phyloP scores from a whole-genome alignment of 140 eudicot species.

The Bidens hawaiensis region DNA sequence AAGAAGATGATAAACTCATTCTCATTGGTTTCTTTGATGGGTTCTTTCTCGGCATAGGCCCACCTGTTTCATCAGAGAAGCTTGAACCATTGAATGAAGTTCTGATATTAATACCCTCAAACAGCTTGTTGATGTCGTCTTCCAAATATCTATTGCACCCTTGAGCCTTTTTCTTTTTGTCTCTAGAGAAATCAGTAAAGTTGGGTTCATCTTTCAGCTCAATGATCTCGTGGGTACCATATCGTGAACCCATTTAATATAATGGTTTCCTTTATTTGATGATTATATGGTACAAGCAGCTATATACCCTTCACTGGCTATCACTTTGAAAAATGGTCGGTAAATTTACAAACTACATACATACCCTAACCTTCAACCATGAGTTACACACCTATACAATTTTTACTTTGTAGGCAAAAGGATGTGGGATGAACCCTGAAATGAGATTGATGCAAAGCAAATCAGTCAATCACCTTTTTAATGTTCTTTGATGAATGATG shows the following conservation, averaged over 20 bases:
- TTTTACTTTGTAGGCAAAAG: constrained; percentile 5
- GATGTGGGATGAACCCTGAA: constrained; percentile 22
- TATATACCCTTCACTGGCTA: neutral
- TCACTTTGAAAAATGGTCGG: neutral
- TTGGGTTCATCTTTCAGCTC: constrained; percentile 53
- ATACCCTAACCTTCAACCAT: constrained; percentile 14
- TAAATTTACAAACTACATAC: neutral
- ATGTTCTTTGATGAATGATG: constrained; percentile 8
- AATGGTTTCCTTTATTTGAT: neutral
- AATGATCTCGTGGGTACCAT: constrained; percentile 59
- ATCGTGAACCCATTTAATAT: constrained; percentile 49
- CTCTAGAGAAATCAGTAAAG: constrained; percentile 19
- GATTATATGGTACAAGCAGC: constrained; percentile 2
- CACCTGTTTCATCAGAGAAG: constrained; percentile 38
- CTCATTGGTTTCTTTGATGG: constrained; percentile 73
- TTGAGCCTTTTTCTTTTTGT: constrained; percentile 40
- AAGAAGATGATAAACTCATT: constrained; percentile 38
- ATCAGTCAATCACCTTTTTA: constrained; percentile 16
- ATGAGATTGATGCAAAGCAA: constrained; percentile 12
- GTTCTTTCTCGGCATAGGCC: constrained; percentile 42
- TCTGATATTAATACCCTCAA: constrained; percentile 60
- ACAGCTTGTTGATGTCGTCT: constrained; percentile 83
- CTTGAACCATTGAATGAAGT: constrained; percentile 51
- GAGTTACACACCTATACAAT: constrained; percentile 5
- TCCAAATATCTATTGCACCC: constrained; percentile 52